phyloP scores from a whole-genome alignment of 495 filamentous ascomycete species.

The Penicillium verhagenii region DNA sequence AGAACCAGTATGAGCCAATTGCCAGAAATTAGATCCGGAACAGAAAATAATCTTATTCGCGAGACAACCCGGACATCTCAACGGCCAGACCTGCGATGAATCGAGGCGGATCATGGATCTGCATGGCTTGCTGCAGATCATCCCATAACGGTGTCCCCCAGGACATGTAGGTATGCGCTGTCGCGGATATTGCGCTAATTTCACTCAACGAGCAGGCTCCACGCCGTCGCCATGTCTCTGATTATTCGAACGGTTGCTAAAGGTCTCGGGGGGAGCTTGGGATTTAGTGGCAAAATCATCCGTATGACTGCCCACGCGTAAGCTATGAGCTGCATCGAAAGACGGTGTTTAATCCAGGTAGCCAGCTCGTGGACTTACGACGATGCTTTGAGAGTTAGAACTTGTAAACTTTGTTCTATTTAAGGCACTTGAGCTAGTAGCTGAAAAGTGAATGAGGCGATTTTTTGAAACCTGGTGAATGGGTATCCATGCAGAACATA shows the following conservation, averaged over 20 bases:
- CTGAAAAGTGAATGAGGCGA: no score
- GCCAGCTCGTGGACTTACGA: no score
- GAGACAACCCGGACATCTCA: not conserved
- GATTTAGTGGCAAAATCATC: not conserved
- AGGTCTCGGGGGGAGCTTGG: not conserved
- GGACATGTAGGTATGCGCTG: constrained; percentile 14
- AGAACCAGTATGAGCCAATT: no score
- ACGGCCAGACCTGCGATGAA: not conserved
- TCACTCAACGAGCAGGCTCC: not conserved
- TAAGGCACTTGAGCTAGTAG: no score
- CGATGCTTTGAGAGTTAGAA: no score
- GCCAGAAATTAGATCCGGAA: not conserved
- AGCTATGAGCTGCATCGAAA: no score
- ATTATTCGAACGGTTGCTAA: constrained; percentile 4
- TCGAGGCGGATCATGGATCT: not conserved
- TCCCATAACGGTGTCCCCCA: constrained; percentile 1
- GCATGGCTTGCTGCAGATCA: constrained; percentile 12
- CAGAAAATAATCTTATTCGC: not conserved
- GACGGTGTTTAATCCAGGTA: no score
- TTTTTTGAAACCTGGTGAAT: not conserved
- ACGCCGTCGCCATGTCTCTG: constrained; percentile 6
- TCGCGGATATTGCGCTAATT: constrained; percentile 15
- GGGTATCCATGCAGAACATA: not conserved
- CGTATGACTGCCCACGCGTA: no score
- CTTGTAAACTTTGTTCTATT: no score